Percentiles rank a stretch among this genome's conserved stretches.
These are phyloP conservation scores for Sporothrix dimorphospora DNA, from an alignment of 2,329 filamentous ascomycete genomes.

Conservation along the genomic window DNA sequence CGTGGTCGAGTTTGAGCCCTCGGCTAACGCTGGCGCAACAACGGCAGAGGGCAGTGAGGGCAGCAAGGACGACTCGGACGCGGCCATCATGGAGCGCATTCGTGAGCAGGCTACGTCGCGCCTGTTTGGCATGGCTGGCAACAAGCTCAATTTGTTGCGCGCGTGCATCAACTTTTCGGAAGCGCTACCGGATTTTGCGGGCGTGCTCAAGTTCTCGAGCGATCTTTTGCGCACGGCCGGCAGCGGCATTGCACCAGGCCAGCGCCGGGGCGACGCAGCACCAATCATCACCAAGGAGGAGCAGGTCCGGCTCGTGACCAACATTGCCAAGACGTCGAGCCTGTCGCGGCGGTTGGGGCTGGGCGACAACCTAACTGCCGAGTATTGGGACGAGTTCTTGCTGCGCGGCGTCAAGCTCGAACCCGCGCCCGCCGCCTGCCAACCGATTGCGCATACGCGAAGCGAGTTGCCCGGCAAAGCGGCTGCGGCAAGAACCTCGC, in stretches of 20 bases:
- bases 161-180: conserved; percentile 94
- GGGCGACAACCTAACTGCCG: conserved; percentile 65
- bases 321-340: conserved; percentile 80
- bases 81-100: conserved; percentile 60
- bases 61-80: conserved; percentile 52
- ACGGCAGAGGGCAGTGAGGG: conserved; percentile 36
- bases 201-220: conserved; percentile 85
- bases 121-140: conserved; percentile 74
- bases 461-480: conserved; percentile 56
- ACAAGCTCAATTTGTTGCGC: conserved; percentile 85
- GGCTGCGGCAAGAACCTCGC: conserved; percentile 53
- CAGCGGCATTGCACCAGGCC: conserved; percentile 73
- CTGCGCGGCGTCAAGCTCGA: conserved; percentile 76
- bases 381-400: conserved; percentile 97
- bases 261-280: conserved; percentile 68
- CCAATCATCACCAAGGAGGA: conserved; percentile 78
- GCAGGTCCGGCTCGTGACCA: conserved; percentile 80
- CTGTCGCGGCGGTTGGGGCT: conserved; percentile 77
- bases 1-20: conserved; percentile 56
- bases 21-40: conserved; percentile 30
- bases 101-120: conserved; percentile 60
- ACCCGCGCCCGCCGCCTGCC: conserved; percentile 59
- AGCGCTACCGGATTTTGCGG: conserved; percentile 86
- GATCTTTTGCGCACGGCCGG: conserved; percentile 82
- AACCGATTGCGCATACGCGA: conserved; percentile 67